Conservation (phyloP, 140 eudicot genomes). For the Oenanthe javanica region DNA sequence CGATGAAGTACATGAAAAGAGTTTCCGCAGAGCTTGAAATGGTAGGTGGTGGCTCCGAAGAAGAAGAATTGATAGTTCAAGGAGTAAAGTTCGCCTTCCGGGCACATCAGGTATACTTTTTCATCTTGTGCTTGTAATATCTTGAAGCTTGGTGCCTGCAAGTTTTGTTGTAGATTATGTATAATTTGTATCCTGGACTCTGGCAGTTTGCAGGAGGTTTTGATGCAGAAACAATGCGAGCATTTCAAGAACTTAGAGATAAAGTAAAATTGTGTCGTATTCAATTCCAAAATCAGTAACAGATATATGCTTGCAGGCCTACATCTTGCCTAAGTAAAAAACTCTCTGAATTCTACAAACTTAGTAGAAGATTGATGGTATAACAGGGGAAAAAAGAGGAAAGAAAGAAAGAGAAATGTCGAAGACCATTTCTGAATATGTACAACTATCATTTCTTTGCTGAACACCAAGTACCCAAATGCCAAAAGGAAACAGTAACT, state of each 20-base stretch:
- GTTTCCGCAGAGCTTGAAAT: conserved; percentile 80
- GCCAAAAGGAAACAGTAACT: background rate
- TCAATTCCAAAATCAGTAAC: conserved; percentile 66
- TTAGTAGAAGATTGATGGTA: background rate
- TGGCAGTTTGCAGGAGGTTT: conserved; percentile 91
- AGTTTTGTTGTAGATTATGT: background rate
- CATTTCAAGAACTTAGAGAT: conserved; percentile 82
- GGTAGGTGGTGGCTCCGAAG: conserved; percentile 78
- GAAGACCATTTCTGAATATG: background rate
- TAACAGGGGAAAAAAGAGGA: background rate
- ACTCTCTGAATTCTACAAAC: background rate
- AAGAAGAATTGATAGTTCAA: conserved; percentile 88
- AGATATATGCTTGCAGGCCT: conserved; percentile 38
- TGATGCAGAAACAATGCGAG: conserved; percentile 87
- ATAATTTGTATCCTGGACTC: background rate
- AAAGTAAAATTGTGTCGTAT: conserved; percentile 62
- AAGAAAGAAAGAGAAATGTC: background rate
- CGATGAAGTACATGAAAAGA: conserved; percentile 92
- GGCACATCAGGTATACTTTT: conserved; percentile 71
- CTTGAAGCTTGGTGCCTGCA: background rate
- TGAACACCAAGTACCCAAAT: background rate
- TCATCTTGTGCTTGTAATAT: background rate
- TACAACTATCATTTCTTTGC: background rate
- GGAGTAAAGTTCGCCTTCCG: conserved; percentile 90
- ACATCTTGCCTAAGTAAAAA: conserved; percentile 29